Conservation (phyloP, 345 rosid species). For the Durio zibethinus region DNA sequence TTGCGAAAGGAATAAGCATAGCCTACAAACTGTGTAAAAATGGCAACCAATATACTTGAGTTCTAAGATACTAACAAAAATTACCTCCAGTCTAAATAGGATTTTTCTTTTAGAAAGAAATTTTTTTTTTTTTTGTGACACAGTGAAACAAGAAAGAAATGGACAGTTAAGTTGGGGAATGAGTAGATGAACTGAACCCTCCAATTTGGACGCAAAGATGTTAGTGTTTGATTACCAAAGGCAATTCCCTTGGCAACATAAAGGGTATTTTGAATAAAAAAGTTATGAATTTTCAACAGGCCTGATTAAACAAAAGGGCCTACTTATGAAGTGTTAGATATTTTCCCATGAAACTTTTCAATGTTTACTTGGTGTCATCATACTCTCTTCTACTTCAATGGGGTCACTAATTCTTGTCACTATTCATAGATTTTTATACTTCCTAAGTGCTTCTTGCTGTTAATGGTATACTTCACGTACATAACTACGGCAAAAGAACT, state of each 20-base stretch:
- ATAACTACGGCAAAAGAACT: background rate
- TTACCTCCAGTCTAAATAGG: background rate
- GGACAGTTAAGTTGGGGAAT: background rate
- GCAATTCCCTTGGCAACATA: background rate
- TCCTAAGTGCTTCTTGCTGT: background rate
- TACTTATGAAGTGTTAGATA: background rate
- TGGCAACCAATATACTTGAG: background rate
- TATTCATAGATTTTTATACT: background rate
- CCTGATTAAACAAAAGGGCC: background rate
- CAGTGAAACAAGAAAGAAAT: slow-evolving; percentile 3
- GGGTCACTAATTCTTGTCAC: background rate
- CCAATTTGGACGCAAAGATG: background rate
- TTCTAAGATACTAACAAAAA: background rate
- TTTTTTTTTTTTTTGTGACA: background rate
- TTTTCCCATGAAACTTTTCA: background rate
- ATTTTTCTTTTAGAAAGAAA: background rate
- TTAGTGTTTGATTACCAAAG: background rate
- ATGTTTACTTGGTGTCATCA: background rate
- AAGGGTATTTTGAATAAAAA: background rate
- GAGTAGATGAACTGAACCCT: background rate
- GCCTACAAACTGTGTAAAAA: background rate
- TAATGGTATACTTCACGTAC: background rate
- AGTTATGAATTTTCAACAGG: background rate
- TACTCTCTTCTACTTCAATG: background rate
- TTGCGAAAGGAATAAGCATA: background rate